Evolutionary conservation across 345 rosid genomes (phyloP).

Genomic region (Adansonia digitata): DNA sequence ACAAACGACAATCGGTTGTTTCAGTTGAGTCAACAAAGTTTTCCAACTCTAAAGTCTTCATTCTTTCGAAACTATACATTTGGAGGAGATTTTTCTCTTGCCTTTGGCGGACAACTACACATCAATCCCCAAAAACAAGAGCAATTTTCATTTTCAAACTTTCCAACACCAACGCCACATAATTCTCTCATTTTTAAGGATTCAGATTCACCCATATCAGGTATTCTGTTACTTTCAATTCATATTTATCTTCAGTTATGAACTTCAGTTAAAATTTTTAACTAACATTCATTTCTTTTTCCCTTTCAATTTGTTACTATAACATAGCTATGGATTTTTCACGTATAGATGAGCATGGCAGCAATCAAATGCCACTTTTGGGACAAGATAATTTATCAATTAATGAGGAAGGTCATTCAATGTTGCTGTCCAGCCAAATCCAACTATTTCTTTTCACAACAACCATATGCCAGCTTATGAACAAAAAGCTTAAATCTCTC

Average conservation of each 20-base stretch:
- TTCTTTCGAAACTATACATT: not conserved
- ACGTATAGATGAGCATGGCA: not conserved
- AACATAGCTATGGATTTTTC: not conserved
- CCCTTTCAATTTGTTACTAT: not conserved
- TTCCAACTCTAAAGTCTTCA: constrained; percentile 7
- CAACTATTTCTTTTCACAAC: not conserved
- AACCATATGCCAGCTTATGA: too few species aligned
- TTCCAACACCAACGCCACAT: not conserved
- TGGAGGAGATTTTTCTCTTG: not conserved
- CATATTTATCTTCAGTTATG: too few species aligned
- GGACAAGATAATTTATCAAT: not conserved
- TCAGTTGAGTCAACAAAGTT: not conserved
- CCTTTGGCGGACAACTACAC: not conserved
- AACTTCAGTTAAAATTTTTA: too few species aligned
- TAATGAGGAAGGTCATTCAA: not conserved
- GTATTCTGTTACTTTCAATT: not conserved
- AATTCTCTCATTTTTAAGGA: not conserved
- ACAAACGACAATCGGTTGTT: not conserved
- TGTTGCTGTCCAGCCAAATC: not conserved
- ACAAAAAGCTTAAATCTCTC: not conserved
- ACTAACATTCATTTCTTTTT: not conserved
- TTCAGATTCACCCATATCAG: not conserved
- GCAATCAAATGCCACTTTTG: not conserved
- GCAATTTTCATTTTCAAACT: not conserved
- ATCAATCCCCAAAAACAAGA: not conserved